These are phyloP conservation scores for Macrocybe sp. DNA, from an alignment of 1,284 basidiomycete species.

Conservation along the genomic window DNA sequence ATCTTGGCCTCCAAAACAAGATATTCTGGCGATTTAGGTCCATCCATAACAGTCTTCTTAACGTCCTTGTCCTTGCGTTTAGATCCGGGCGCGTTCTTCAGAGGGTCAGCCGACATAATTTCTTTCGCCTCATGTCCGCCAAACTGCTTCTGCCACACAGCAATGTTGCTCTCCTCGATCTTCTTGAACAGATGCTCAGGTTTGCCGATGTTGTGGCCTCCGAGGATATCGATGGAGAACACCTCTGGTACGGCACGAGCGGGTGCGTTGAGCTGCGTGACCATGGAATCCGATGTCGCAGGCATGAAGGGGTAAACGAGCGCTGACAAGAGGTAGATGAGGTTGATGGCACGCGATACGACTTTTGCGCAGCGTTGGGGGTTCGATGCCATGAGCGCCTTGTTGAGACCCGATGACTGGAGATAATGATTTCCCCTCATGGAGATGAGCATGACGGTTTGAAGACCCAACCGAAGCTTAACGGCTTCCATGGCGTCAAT, in stretches of 20 bases:
- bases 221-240: conserved; percentile 77
- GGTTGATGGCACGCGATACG: conserved; percentile 84
- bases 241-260: conserved; percentile 69
- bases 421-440: conserved; percentile 94
- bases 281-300: conserved; percentile 76
- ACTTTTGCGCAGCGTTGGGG: conserved; percentile 89
- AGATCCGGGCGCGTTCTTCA: conserved; percentile 18
- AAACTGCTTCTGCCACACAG: conserved; percentile 80
- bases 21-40: conserved; percentile 61
- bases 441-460: conserved; percentile 88
- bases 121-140: conserved; percentile 52
- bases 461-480: conserved; percentile 85
- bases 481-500: conserved; percentile 88
- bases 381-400: conserved; percentile 79
- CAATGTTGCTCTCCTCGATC: conserved; percentile 90
- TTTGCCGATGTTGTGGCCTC: conserved; percentile 82
- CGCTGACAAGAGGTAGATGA: conserved; percentile 89
- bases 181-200: conserved; percentile 92
- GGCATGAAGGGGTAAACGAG: conserved; percentile 98
- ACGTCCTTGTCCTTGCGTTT: conserved; percentile 48
- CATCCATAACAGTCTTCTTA: conserved; percentile 30
- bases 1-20: conserved; percentile 67
- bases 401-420: conserved; percentile 89
- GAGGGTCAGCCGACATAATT: conserved; percentile 26
- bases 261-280: conserved; percentile 89